phyloP scores from a whole-genome alignment of 108 stramenopile species.

The Poteriospumella lacustris region DNA sequence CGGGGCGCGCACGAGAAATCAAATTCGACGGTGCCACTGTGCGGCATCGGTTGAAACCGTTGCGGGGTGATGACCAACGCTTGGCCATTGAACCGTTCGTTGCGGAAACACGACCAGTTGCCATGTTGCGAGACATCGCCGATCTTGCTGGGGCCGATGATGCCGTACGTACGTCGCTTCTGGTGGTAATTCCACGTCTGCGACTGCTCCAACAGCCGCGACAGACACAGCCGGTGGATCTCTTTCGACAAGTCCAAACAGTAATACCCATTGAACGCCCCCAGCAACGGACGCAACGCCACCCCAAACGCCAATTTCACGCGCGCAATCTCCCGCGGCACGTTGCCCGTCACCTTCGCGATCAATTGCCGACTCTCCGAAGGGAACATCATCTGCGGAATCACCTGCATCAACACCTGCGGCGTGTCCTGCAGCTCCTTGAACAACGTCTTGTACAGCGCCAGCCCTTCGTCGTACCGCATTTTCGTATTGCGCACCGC shows the following conservation, averaged over 20 bases:
- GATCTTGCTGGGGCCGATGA: neutral
- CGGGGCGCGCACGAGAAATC: neutral
- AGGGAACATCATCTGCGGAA: constrained; percentile 1
- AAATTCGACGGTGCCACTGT: constrained; percentile 2
- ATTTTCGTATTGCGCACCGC: neutral
- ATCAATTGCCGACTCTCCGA: neutral
- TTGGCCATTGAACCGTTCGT: constrained; percentile 4
- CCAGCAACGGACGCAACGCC: constrained; percentile 1
- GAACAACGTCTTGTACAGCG: neutral
- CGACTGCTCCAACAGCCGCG: neutral
- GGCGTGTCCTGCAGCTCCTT: neutral
- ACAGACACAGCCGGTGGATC: neutral
- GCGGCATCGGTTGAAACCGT: constrained; percentile 9
- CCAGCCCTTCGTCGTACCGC: neutral
- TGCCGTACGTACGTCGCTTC: neutral
- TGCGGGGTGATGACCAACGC: neutral
- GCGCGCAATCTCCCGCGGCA: neutral
- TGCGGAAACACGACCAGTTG: constrained; percentile 16
- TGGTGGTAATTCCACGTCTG: neutral
- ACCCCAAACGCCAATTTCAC: constrained; percentile 6
- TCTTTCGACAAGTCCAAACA: constrained; percentile 14
- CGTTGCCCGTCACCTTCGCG: constrained; percentile 1
- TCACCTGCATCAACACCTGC: neutral
- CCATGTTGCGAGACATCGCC: neutral
- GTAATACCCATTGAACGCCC: constrained; percentile 22